A percentile compares a stretch with the other conserved stretches of the same genome.
Conservation (phyloP, 805 yeast species). For the Saccharomycopsis olivae region DNA sequence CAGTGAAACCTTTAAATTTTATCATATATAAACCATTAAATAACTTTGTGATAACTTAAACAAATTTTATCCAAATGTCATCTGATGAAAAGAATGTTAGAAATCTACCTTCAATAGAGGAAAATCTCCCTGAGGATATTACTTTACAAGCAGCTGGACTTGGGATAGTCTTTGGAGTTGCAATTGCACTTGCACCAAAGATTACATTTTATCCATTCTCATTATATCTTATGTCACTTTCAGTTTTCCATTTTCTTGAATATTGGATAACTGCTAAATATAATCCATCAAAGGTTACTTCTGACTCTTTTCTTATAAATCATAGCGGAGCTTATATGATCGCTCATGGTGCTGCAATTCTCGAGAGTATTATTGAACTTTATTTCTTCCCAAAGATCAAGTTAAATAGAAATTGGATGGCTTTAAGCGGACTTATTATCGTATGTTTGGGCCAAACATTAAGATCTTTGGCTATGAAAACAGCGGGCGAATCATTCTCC, state of each 20-base stretch:
- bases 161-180: slow-evolving; percentile 33
- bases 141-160: slow-evolving; percentile 34
- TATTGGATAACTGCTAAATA: slow-evolving; percentile 69
- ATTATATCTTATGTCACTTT: slow-evolving; percentile 40
- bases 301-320: slow-evolving; percentile 57
- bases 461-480: slow-evolving; percentile 74
- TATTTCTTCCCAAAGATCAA: slow-evolving; percentile 31
- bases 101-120: no score
- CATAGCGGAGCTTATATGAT: slow-evolving; percentile 49
- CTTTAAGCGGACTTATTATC: slow-evolving; percentile 35
- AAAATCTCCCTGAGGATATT: slow-evolving; percentile 34
- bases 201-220: slow-evolving; percentile 27
- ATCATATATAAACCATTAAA: no score
- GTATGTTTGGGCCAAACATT: slow-evolving; percentile 52
- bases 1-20: no score
- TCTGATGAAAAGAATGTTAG: no score
- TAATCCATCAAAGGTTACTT: slow-evolving; percentile 54
- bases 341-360: slow-evolving; percentile 46
- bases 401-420: slow-evolving; percentile 6
- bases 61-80: no score
- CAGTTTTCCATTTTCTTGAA: slow-evolving; percentile 73
- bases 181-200: slow-evolving; percentile 20
- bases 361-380: slow-evolving; percentile 38
- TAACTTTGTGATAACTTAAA: no score
- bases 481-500: slow-evolving; percentile 79